Percentiles rank a stretch among this genome's conserved stretches.
Conservation (phyloP, 2,329 filamentous ascomycete genomes). For the Arthrobotrys pseudoclavata region DNA sequence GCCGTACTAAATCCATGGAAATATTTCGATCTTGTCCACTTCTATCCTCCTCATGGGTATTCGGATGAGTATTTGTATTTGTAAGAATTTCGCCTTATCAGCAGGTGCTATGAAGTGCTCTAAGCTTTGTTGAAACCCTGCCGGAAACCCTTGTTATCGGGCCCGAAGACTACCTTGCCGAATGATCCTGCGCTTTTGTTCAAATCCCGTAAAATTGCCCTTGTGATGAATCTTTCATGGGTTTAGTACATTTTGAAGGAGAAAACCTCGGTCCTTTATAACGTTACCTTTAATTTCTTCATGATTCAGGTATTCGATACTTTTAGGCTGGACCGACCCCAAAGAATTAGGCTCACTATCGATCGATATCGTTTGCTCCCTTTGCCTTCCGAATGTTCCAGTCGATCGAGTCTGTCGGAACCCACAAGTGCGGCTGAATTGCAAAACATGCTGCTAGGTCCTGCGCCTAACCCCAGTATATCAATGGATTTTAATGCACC, state of each 20-base stretch:
- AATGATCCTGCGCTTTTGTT: slow-evolving; percentile 46
- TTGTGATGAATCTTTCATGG: slow-evolving; percentile 10
- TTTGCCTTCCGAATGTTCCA: slow-evolving; percentile 45
- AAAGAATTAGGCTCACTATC: slow-evolving; percentile 17
- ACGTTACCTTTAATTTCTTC: slow-evolving; percentile 8
- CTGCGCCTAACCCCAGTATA: slow-evolving; percentile 24
- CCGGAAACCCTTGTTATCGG: slow-evolving; percentile 1
- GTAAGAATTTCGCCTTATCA: slow-evolving; percentile 13
- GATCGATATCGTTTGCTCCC: slow-evolving; percentile 28
- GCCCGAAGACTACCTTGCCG: background rate
- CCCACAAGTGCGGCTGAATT: slow-evolving; percentile 42
- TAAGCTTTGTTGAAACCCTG: slow-evolving; percentile 17
- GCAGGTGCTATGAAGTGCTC: slow-evolving; percentile 3
- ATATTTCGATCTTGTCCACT: slow-evolving; percentile 4
- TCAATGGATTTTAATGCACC: slow-evolving; percentile 43
- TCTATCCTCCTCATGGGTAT: background rate
- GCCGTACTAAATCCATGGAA: background rate
- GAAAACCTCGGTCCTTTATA: slow-evolving; percentile 7
- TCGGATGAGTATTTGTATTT: slow-evolving; percentile 31
- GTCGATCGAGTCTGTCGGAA: slow-evolving; percentile 23
- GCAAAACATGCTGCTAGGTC: slow-evolving; percentile 17
- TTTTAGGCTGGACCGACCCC: background rate
- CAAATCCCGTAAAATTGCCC: background rate
- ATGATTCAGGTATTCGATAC: background rate
- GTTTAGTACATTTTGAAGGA: too few species aligned